A percentile compares a stretch with the other conserved stretches of the same genome.
Conservation (phyloP, 805 yeast species). For the Alloascoidea africana region DNA sequence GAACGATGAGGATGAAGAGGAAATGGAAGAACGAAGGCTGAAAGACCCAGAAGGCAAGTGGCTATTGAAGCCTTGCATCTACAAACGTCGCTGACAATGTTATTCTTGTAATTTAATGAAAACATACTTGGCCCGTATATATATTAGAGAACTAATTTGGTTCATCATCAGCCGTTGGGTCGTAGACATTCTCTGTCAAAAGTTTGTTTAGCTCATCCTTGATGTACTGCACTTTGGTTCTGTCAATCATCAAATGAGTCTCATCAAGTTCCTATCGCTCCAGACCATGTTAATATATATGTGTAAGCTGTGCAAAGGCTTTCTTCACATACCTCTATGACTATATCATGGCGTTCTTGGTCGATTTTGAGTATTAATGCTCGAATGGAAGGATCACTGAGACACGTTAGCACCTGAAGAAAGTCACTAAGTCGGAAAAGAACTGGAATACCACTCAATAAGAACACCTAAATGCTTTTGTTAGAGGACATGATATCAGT, state of each 20-base stretch:
- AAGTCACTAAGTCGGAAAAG: background rate
- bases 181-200: slow-evolving; percentile 71
- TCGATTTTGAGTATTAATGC: slow-evolving; percentile 81
- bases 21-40: slow-evolving; percentile 40
- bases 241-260: slow-evolving; percentile 73
- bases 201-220: slow-evolving; percentile 64
- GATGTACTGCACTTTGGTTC: slow-evolving; percentile 57
- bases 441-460: slow-evolving; percentile 15
- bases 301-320: background rate
- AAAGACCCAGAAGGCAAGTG: slow-evolving; percentile 64
- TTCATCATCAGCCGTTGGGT: slow-evolving; percentile 66
- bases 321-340: slow-evolving; percentile 27
- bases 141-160: slow-evolving; percentile 9
- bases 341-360: slow-evolving; percentile 56
- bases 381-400: slow-evolving; percentile 79
- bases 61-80: slow-evolving; percentile 91
- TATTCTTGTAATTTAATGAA: background rate
- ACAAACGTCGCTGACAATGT: slow-evolving; percentile 54
- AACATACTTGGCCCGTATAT: no score
- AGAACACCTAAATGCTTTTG: no score
- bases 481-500: no score
- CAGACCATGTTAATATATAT: background rate
- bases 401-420: slow-evolving; percentile 3
- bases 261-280: slow-evolving; percentile 72
- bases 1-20: slow-evolving; percentile 52